A percentile compares a stretch with the other conserved stretches of the same genome.
Evolutionary conservation across 2,329 filamentous ascomycete genomes (phyloP).

Genomic region (Cryphonectria parasitica): DNA sequence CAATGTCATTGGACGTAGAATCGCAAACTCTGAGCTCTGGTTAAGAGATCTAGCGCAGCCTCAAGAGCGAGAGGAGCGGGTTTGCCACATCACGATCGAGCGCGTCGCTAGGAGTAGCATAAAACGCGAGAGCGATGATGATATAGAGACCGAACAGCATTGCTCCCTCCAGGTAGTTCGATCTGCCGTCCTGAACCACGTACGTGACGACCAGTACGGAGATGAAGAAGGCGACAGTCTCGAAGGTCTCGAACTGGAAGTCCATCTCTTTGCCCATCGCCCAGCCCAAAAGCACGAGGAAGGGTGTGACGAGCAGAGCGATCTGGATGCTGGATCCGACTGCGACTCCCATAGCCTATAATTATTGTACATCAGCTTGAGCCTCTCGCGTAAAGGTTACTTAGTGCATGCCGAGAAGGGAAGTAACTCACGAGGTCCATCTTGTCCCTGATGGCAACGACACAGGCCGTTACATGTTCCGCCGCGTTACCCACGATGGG

Average conservation of each 20-base stretch:
- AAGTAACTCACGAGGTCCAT: constrained; percentile 56
- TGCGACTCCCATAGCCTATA: constrained; percentile 73
- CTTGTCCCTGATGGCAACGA: constrained; percentile 78
- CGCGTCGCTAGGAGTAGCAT: constrained; percentile 55
- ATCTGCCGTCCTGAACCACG: constrained; percentile 79
- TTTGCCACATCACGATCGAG: constrained; percentile 43
- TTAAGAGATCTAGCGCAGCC: background rate
- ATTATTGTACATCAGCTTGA: constrained; percentile 34
- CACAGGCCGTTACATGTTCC: constrained; percentile 80
- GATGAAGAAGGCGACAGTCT: constrained; percentile 77
- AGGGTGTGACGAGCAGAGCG: constrained; percentile 78
- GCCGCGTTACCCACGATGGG: constrained; percentile 82
- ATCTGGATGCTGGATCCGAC: constrained; percentile 85
- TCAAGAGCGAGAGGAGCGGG: constrained; percentile 8
- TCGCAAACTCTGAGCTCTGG: background rate
- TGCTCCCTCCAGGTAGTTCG: constrained; percentile 81
- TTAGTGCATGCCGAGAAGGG: no score
- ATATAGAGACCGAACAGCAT: constrained; percentile 64
- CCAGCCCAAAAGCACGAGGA: constrained; percentile 81
- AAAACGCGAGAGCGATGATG: constrained; percentile 66
- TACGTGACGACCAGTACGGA: constrained; percentile 77
- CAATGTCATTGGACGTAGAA: background rate
- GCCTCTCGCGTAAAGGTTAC: background rate
- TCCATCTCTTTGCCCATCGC: constrained; percentile 75
- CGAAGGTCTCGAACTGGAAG: constrained; percentile 79